Conservation (phyloP, 306 rosid genomes). For the Gleditsia sinensis region DNA sequence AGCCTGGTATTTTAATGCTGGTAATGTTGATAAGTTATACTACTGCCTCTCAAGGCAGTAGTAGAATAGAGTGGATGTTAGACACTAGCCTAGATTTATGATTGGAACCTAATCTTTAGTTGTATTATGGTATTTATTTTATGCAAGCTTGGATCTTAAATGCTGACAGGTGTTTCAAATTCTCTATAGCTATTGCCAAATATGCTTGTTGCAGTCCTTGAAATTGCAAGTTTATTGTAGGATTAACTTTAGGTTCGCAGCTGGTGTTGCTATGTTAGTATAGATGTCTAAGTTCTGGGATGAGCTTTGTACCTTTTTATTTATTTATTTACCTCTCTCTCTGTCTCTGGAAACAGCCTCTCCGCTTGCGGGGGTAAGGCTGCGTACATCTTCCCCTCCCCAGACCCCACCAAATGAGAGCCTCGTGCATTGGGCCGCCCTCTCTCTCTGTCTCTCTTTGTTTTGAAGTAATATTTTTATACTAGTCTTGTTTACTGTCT, state of each 20-base stretch:
- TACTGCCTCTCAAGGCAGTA: background rate
- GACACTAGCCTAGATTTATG: constrained; percentile 2
- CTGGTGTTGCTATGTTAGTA: constrained; percentile 12
- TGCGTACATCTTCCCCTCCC: too few relatives aligned
- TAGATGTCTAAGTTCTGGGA: background rate
- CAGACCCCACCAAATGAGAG: too few relatives aligned
- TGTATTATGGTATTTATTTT: background rate
- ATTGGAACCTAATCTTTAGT: constrained; percentile 24
- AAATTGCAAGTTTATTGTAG: background rate
- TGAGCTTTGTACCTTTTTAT: background rate
- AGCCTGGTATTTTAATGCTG: constrained; percentile 17
- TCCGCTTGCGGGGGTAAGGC: too few relatives aligned
- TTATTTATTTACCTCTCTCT: too few relatives aligned
- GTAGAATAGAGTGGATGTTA: background rate
- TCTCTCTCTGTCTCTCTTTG: background rate
- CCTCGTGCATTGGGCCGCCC: too few relatives aligned
- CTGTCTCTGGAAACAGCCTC: too few relatives aligned
- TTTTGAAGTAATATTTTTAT: background rate
- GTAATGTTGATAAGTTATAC: background rate
- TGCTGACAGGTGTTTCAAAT: constrained; percentile 3
- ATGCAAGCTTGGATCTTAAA: constrained; percentile 16
- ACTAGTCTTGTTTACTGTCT: constrained; percentile 15
- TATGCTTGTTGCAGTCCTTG: background rate
- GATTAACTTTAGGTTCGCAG: constrained; percentile 15
- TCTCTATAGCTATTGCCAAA: background rate